Evolutionary conservation across 768 basidiomycete species (phyloP).

Genomic region (Agrocybe praecox): DNA sequence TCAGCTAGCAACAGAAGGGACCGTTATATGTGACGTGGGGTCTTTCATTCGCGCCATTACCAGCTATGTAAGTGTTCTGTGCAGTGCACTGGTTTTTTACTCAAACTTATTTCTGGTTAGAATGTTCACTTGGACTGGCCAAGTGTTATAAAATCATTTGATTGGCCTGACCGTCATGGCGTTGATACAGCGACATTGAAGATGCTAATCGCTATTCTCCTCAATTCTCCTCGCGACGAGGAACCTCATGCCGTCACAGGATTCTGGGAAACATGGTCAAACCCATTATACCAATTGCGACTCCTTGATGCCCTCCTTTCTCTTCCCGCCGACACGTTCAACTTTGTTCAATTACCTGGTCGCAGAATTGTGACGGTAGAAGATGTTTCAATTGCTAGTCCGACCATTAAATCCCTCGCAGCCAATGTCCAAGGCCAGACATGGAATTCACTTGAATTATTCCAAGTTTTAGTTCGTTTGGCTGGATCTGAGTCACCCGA

Average conservation of each 20-base stretch:
- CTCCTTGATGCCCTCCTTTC: constrained; percentile 89
- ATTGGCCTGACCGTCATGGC: constrained; percentile 79
- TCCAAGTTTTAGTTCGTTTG: constrained; percentile 82
- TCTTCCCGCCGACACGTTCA: constrained; percentile 88
- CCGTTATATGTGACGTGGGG: constrained; percentile 72
- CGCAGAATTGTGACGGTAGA: constrained; percentile 85
- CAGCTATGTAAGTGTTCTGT: constrained; percentile 62
- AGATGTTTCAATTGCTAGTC: constrained; percentile 81
- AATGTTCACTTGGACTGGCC: constrained; percentile 77
- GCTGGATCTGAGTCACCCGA: constrained; percentile 74
- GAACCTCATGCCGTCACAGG: constrained; percentile 82
- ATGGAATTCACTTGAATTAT: constrained; percentile 94
- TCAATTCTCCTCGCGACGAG: constrained; percentile 76
- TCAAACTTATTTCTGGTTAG: constrained; percentile 37
- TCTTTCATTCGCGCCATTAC: constrained; percentile 72
- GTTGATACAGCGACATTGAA: constrained; percentile 91
- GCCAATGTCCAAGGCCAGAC: constrained; percentile 89
- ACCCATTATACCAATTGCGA: constrained; percentile 82
- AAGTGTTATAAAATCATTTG: constrained; percentile 82
- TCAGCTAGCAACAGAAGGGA: constrained; percentile 73
- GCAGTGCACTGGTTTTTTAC: not conserved
- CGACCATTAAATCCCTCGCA: constrained; percentile 90
- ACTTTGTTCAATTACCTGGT: constrained; percentile 86
- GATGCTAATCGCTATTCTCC: constrained; percentile 84
- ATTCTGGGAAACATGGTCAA: constrained; percentile 87